These are phyloP conservation scores for Tetrahymena thermophila DNA, from an alignment of 73 alveolate species.

Conservation along the genomic window DNA sequence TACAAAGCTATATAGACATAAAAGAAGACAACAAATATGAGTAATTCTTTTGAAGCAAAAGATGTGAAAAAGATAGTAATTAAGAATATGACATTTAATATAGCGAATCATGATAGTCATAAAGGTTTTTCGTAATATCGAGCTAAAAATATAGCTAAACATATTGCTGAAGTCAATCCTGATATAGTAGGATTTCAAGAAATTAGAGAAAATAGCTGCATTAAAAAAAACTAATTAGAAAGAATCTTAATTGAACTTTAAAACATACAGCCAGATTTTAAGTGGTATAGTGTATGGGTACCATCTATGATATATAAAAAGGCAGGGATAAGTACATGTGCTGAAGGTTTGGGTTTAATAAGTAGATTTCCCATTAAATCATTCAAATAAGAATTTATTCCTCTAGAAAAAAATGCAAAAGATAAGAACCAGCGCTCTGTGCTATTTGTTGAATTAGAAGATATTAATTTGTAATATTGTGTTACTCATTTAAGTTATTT, in stretches of 20 bases:
- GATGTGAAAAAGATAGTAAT: not conserved
- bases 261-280: not conserved
- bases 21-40: not conserved
- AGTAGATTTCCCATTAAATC: not conserved
- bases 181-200: not conserved
- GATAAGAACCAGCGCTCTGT: not conserved
- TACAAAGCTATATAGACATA: not conserved
- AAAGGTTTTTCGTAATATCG: not conserved
- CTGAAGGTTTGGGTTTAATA: not conserved
- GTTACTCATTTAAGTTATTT: not conserved
- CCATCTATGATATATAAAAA: not conserved
- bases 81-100: not conserved
- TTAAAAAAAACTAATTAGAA: not conserved
- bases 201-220: not conserved
- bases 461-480: not conserved
- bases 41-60: not conserved
- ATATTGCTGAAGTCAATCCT: not conserved
- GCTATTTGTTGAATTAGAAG: not conserved
- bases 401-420: not conserved
- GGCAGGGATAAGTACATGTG: not conserved
- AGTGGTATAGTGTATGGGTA: not conserved
- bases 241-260: not conserved
- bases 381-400: not conserved
- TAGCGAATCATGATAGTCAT: not conserved
- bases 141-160: not conserved